A percentile compares a stretch with the other conserved stretches of the same genome.
These are phyloP conservation scores for Leucocoprinus sp. DNA, from an alignment of 768 basidiomycete species.

Conservation along the genomic window DNA sequence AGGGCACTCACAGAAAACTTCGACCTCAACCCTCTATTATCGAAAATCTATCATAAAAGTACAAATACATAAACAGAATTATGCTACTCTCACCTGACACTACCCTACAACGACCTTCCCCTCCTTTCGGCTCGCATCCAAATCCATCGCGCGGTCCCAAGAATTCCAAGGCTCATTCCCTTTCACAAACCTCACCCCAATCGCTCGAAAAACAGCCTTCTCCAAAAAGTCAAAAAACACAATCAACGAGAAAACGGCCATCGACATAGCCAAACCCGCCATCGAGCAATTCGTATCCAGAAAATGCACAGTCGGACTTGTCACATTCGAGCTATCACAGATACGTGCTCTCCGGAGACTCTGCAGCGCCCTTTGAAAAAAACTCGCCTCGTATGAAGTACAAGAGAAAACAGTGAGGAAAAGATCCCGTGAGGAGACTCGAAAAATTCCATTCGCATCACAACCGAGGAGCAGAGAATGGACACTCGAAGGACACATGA, in stretches of 20 bases:
- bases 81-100: constrained; percentile 2
- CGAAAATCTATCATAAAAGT: no score
- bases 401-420: constrained; percentile 28
- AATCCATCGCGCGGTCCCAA: constrained; percentile 32
- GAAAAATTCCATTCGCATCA: constrained; percentile 30
- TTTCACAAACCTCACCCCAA: constrained; percentile 37
- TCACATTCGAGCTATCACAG: constrained; percentile 9
- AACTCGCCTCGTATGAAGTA: background rate
- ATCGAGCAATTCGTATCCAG: constrained; percentile 14
- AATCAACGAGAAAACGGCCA: constrained; percentile 20
- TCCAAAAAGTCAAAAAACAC: constrained; percentile 27
- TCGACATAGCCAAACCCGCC: constrained; percentile 9
- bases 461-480: constrained; percentile 34
- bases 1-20: constrained; percentile 23
- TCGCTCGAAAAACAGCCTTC: constrained; percentile 25
- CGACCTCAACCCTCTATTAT: no score
- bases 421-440: constrained; percentile 25
- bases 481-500: constrained; percentile 29
- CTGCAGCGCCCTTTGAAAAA: constrained; percentile 11
- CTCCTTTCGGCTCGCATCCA: background rate
- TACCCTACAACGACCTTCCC: background rate
- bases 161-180: constrained; percentile 49
- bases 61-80: no score
- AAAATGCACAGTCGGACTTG: constrained; percentile 15
- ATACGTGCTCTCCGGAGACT: constrained; percentile 10